A percentile compares a stretch with the other conserved stretches of the same genome.
Evolutionary conservation across 176 grass and related monocot species (phyloP).

Genomic region (Cocos nucifera): DNA sequence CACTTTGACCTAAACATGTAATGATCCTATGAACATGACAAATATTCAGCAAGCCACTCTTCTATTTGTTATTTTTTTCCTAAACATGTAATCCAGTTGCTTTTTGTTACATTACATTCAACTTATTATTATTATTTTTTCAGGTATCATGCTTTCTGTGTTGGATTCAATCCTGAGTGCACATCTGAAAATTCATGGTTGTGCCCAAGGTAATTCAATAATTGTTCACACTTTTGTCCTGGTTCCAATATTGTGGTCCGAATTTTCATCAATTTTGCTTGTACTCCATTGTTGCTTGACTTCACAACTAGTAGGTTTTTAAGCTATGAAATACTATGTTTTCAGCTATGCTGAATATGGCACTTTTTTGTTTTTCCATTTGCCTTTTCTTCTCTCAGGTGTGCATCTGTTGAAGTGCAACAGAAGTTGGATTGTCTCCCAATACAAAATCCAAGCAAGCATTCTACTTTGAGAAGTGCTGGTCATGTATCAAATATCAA

Average conservation of each 20-base stretch:
- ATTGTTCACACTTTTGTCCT: too few species aligned
- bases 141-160: slow-evolving; percentile 97
- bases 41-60: too few species aligned
- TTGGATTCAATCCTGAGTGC: slow-evolving; percentile 61
- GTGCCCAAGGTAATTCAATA: slow-evolving; percentile 71
- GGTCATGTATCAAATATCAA: slow-evolving; percentile 32
- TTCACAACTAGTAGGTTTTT: slow-evolving; percentile 2
- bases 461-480: slow-evolving; percentile 28
- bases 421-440: slow-evolving; percentile 27
- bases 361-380: slow-evolving; percentile 12
- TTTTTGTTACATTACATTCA: slow-evolving; percentile 21
- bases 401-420: slow-evolving; percentile 34
- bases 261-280: too few species aligned
- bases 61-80: too few species aligned
- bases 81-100: too few species aligned
- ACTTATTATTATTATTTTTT: slow-evolving; percentile 16
- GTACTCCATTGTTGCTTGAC: too few species aligned
- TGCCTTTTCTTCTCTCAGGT: slow-evolving; percentile 30
- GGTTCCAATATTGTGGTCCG: too few species aligned
- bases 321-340: background rate
- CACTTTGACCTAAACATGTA: too few species aligned
- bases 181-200: slow-evolving; percentile 57
- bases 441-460: slow-evolving; percentile 31
- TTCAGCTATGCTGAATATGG: background rate
- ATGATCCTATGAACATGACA: too few species aligned